Evolutionary conservation across 2,329 filamentous ascomycete species (phyloP).

Genomic region (Penicillium sp.): DNA sequence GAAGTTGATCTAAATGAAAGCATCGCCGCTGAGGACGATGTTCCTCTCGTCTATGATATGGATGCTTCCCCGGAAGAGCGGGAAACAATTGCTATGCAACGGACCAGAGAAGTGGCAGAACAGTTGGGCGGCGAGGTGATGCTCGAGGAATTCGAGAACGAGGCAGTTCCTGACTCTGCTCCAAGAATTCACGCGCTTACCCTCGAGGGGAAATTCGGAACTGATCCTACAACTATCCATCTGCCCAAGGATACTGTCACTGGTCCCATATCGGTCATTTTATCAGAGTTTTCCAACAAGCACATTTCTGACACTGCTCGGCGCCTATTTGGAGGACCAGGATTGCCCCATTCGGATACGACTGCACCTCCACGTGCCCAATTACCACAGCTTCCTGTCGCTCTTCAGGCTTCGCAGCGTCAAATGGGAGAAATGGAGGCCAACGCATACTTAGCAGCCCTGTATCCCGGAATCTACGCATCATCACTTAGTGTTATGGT

Average conservation of each 20-base stretch:
- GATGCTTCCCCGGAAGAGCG: slow-evolving; percentile 21
- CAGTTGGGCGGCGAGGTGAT: slow-evolving; percentile 40
- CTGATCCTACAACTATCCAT: slow-evolving; percentile 69
- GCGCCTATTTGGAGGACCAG: slow-evolving; percentile 69
- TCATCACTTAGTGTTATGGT: slow-evolving; percentile 55
- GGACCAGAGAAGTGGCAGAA: slow-evolving; percentile 38
- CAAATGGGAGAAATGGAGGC: slow-evolving; percentile 61
- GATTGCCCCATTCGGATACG: slow-evolving; percentile 72
- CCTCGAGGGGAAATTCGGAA: slow-evolving; percentile 68
- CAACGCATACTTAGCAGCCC: slow-evolving; percentile 56
- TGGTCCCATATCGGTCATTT: slow-evolving; percentile 65
- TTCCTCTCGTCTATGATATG: slow-evolving; percentile 30
- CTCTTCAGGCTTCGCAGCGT: slow-evolving; percentile 54
- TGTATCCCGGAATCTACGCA: slow-evolving; percentile 62
- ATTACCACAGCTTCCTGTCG: slow-evolving; percentile 56
- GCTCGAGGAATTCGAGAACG: slow-evolving; percentile 43
- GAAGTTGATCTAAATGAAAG: slow-evolving; percentile 29
- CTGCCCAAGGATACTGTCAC: slow-evolving; percentile 69
- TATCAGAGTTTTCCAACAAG: slow-evolving; percentile 65
- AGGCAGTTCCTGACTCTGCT: slow-evolving; percentile 39
- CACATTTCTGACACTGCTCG: slow-evolving; percentile 74
- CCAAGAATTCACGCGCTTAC: slow-evolving; percentile 72
- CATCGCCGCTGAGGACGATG: slow-evolving; percentile 18
- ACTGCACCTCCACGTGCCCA: slow-evolving; percentile 57
- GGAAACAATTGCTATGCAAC: slow-evolving; percentile 31